These are phyloP conservation scores for Megacollybia marginata DNA, from an alignment of 768 basidiomycete genomes.

Conservation along the genomic window DNA sequence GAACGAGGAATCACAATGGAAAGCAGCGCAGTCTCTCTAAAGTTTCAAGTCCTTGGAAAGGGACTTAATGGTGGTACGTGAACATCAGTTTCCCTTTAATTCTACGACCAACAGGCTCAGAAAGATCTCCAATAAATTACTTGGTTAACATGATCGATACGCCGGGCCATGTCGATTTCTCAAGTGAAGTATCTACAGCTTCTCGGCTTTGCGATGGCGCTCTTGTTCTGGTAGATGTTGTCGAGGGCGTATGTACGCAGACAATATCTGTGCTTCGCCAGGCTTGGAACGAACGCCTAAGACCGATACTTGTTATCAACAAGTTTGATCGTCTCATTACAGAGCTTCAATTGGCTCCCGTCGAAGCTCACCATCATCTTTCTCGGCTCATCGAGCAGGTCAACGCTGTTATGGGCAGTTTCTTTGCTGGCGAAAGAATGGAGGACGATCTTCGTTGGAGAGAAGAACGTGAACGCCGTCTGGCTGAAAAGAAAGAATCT, in stretches of 20 bases:
- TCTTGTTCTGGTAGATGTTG: slow-evolving; percentile 90
- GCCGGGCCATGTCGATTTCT: slow-evolving; percentile 98
- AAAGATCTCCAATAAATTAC: slow-evolving; percentile 57
- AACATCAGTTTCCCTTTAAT: slow-evolving; percentile 5
- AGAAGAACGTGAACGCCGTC: slow-evolving; percentile 81
- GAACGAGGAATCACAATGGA: slow-evolving; percentile 99
- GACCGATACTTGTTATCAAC: slow-evolving; percentile 93
- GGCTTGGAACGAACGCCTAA: slow-evolving; percentile 85
- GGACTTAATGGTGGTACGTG: slow-evolving; percentile 48
- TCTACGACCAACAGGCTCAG: slow-evolving; percentile 36
- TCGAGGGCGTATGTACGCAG: slow-evolving; percentile 99
- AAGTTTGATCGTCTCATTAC: slow-evolving; percentile 93
- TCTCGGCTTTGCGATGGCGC: slow-evolving; percentile 93
- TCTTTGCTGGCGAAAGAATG: slow-evolving; percentile 94
- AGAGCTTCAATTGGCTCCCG: slow-evolving; percentile 84
- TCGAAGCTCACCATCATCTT: slow-evolving; percentile 94
- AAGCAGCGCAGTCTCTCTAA: slow-evolving; percentile 86
- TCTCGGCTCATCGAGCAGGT: slow-evolving; percentile 91
- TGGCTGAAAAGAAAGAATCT: slow-evolving; percentile 68
- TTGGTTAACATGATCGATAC: slow-evolving; percentile 96
- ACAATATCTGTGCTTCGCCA: slow-evolving; percentile 93
- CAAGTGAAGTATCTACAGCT: slow-evolving; percentile 93
- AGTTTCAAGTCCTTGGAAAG: slow-evolving; percentile 73
- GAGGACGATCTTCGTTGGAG: slow-evolving; percentile 93
- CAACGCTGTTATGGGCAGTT: slow-evolving; percentile 96